phyloP scores from a whole-genome alignment of 2,329 filamentous ascomycete genomes.

The Aurifilum marmelostoma region DNA sequence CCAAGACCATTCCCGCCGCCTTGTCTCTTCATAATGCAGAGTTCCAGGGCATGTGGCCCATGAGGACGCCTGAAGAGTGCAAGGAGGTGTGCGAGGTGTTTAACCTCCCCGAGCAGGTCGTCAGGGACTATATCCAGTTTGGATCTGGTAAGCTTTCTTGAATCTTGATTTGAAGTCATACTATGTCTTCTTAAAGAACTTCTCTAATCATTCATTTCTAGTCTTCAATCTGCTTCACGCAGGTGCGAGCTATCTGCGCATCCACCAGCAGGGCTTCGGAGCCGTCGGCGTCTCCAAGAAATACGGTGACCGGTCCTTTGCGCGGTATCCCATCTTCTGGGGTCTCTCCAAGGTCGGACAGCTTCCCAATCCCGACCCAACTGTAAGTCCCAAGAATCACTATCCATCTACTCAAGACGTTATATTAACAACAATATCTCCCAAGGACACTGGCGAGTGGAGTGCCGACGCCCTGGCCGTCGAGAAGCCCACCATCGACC shows the following conservation, averaged over 20 bases:
- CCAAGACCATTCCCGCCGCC: conserved; percentile 60
- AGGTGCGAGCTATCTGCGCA: conserved; percentile 66
- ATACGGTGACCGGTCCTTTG: conserved; percentile 68
- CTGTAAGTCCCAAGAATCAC: conserved; percentile 35
- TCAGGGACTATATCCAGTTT: conserved; percentile 65
- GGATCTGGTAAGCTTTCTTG: conserved; percentile 52
- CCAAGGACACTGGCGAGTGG: conserved; percentile 62
- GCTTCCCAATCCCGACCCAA: conserved; percentile 67
- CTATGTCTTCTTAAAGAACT: too few relatives aligned
- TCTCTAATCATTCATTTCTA: neutral
- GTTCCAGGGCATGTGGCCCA: conserved; percentile 70
- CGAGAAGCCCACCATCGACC: conserved; percentile 54
- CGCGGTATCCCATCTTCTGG: conserved; percentile 71
- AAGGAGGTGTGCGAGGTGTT: conserved; percentile 66
- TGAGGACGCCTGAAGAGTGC: conserved; percentile 62
- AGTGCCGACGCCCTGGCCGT: conserved; percentile 47
- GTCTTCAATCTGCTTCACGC: conserved; percentile 71
- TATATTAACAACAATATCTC: neutral
- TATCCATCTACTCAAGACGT: too few relatives aligned
- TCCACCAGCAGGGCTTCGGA: conserved; percentile 70
- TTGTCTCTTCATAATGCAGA: conserved; percentile 70
- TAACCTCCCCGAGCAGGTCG: conserved; percentile 59
- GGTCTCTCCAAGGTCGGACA: conserved; percentile 65
- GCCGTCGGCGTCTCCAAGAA: conserved; percentile 71
- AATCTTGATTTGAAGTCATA: too few relatives aligned